Base-by-base conservation (phyloP, 208 protist species). In the Trypanosoma avium region DNA sequence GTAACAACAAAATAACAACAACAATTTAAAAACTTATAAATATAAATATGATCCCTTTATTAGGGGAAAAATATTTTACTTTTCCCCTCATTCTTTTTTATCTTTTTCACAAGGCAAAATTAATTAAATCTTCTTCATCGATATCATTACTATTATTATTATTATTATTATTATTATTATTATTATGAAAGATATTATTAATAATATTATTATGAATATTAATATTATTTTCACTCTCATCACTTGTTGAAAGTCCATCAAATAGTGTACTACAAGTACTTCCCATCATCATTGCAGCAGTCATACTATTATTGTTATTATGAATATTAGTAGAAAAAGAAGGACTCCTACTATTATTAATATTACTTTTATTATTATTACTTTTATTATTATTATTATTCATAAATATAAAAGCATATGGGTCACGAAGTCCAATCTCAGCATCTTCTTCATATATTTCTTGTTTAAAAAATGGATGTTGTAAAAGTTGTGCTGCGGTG, bases 391-490 rank as follows among this genome's bases (percentile, higher is more conserved):
- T 19, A 19, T 19, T 8, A 22, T 19, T 21, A 19, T 19, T n/a
- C n/a, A n/a, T n/a, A n/a, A n/a, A n/a, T n/a, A n/a, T 24, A 53
- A 53, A 53, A 19, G 32, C 6, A 45, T 43, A 22, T 5, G 17
- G n/a, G 24, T 60, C 24, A 0, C 15, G 1, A 45, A 30, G 5
- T 0, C 62, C 26, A 9, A 29, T 54, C 4, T 8, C 38, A 10
- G 32, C 33, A 32, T 59, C 62, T 24, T 38, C 40, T 4, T n/a
- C 5, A 9, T 10, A 0, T 47, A 9, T 58, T 5, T 50, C 48
- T 5, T 63, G 8, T 36, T 52, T 24, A 38, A 69, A 68, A 54
- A 71, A 64, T 24, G 54, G 59, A 45, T 69, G 70, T 22, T 50
- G 35, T 15, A 75, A 36, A 12, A 75, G 54, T 21, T 62, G 26